Evolutionary conservation across 2,329 filamentous ascomycete species (phyloP).

Genomic region (Shiraia bambusicola): DNA sequence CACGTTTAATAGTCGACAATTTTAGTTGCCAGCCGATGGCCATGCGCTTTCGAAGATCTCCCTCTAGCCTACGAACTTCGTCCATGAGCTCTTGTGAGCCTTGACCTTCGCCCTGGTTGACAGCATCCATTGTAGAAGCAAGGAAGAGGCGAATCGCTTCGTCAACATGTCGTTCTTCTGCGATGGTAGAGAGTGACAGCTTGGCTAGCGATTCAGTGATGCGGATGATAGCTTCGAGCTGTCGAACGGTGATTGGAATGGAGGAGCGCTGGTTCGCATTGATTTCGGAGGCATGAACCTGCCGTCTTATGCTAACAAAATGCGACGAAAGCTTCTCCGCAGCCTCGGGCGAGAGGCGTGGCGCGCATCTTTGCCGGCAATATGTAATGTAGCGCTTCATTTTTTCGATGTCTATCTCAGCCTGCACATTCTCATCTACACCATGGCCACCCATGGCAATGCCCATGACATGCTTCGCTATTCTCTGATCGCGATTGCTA

Average conservation of each 20-base stretch:
- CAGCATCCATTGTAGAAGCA: constrained; percentile 95
- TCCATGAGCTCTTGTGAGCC: constrained; percentile 88
- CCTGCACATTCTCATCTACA: constrained; percentile 77
- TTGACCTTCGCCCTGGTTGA: constrained; percentile 78
- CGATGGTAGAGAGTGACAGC: constrained; percentile 79
- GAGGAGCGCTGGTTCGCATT: constrained; percentile 87
- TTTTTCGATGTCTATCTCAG: constrained; percentile 91
- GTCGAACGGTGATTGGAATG: constrained; percentile 96
- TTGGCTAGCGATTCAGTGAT: constrained; percentile 97
- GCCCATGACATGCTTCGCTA: constrained; percentile 95
- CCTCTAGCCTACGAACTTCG: constrained; percentile 82
- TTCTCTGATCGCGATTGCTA: constrained; percentile 82
- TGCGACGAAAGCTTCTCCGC: constrained; percentile 95
- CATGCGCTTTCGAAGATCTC: constrained; percentile 81
- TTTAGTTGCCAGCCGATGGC: constrained; percentile 96
- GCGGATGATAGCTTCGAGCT: constrained; percentile 94
- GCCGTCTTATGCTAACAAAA: constrained; percentile 92
- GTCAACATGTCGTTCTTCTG: constrained; percentile 89
- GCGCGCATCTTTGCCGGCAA: constrained; percentile 92
- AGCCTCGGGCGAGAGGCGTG: constrained; percentile 83
- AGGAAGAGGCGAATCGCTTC: constrained; percentile 97
- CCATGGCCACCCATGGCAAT: constrained; percentile 92
- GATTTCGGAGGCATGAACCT: constrained; percentile 88
- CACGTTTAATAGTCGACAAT: constrained; percentile 77
- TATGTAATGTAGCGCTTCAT: constrained; percentile 98